These are phyloP conservation scores for Panus rudis DNA, from an alignment of 768 basidiomycete species.

Conservation along the genomic window DNA sequence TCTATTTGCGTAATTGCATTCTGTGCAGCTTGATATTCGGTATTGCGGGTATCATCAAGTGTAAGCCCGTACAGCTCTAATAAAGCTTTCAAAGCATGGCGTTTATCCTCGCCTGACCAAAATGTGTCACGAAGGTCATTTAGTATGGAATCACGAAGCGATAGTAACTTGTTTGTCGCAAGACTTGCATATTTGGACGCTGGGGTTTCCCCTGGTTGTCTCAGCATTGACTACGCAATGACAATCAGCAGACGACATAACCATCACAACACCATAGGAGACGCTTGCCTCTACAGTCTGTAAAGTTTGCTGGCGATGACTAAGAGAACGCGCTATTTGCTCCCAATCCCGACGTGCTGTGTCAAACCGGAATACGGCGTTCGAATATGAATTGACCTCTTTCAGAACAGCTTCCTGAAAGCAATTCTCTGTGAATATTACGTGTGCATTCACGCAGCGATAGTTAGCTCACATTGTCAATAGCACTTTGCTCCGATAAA, in stretches of 20 bases:
- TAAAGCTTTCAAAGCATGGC: conserved; percentile 10
- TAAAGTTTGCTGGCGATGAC: neutral
- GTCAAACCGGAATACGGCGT: neutral
- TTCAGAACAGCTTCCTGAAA: neutral
- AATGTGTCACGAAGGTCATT: conserved; percentile 11
- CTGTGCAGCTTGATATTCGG: neutral
- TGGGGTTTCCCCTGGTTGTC: conserved; percentile 6
- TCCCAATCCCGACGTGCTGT: neutral
- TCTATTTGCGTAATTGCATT: neutral
- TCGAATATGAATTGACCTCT: neutral
- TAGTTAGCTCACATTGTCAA: too few relatives aligned
- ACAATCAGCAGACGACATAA: neutral
- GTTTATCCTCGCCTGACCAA: conserved; percentile 11
- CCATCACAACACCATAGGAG: too few relatives aligned
- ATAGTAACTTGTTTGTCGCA: conserved; percentile 12
- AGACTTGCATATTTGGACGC: conserved; percentile 10
- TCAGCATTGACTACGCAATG: conserved; percentile 9
- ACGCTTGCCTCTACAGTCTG: neutral
- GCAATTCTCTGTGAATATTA: too few relatives aligned
- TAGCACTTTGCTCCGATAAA: too few relatives aligned
- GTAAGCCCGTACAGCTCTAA: conserved; percentile 14
- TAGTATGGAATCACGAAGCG: conserved; percentile 10
- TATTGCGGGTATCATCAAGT: neutral
- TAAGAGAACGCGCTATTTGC: neutral
- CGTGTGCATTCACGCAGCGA: too few relatives aligned